phyloP scores from a whole-genome alignment of 2,329 filamentous ascomycete species.

The Botrytis fragariae region DNA sequence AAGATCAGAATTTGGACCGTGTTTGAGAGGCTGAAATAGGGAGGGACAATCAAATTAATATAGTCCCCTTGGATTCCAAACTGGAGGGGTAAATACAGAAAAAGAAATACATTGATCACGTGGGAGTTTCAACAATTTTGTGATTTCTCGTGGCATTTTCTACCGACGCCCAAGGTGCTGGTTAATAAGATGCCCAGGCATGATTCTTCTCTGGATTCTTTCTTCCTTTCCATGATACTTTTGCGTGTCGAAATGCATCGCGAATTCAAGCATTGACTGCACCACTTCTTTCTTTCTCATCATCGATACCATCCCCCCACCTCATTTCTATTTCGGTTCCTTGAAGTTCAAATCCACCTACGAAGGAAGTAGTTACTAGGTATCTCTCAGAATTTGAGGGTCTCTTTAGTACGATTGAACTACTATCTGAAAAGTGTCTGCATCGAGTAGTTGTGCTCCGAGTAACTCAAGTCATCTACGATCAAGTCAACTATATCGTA shows the following conservation, averaged over 20 bases:
- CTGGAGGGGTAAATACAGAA: neutral
- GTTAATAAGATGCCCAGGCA: too few species aligned
- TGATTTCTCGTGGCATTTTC: neutral
- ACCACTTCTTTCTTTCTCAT: neutral
- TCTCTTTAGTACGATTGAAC: neutral
- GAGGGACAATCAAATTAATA: neutral
- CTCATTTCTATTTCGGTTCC: neutral
- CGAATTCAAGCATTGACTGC: neutral
- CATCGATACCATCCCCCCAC: neutral
- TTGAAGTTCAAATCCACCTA: neutral
- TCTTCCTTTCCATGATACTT: neutral
- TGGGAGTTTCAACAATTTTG: neutral
- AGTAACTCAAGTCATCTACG: neutral
- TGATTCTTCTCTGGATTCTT: neutral
- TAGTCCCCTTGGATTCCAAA: neutral
- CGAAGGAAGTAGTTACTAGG: neutral
- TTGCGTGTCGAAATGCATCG: neutral
- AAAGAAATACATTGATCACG: neutral
- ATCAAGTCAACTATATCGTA: too few species aligned
- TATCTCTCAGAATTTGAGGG: neutral
- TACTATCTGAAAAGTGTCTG: neutral
- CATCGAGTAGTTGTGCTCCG: neutral
- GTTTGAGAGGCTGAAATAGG: neutral
- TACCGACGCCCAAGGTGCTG: neutral
- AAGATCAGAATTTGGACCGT: slow-evolving; percentile 4